Evolutionary conservation across 148 eudicot genomes (phyloP).

Genomic region (Chenopodium berlandieri): DNA sequence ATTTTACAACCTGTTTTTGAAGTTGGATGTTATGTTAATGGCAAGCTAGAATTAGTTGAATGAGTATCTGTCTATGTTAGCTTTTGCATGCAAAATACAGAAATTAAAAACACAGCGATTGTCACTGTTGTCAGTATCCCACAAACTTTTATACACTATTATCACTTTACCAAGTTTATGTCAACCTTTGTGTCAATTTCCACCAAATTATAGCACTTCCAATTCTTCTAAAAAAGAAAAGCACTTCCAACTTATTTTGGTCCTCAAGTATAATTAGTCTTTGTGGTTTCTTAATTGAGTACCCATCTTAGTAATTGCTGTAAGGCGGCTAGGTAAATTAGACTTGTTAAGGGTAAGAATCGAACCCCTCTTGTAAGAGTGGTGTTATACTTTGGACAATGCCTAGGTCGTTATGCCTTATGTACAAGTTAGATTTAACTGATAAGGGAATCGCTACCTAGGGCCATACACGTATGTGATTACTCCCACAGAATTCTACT

Average conservation of each 20-base stretch:
- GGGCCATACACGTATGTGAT: too few relatives aligned
- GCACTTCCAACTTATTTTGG: not conserved
- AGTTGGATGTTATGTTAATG: conserved; percentile 9
- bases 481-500: too few relatives aligned
- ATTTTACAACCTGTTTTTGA: not conserved
- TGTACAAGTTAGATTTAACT: too few relatives aligned
- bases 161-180: not conserved
- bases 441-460: too few relatives aligned
- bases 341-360: not conserved
- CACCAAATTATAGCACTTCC: not conserved
- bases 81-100: conserved; percentile 4
- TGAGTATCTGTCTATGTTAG: not conserved
- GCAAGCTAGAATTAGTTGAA: not conserved
- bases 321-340: too few relatives aligned
- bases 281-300: not conserved
- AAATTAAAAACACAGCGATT: not conserved
- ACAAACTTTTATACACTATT: not conserved
- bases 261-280: conserved; percentile 1
- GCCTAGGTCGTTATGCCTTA: too few relatives aligned
- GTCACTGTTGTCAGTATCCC: not conserved
- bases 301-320: too few relatives aligned
- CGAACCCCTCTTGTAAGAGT: too few relatives aligned
- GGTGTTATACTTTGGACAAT: too few relatives aligned
- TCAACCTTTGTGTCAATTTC: conserved; percentile 9
- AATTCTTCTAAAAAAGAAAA: not conserved